These are phyloP conservation scores for Citrus trifoliata DNA, from an alignment of 345 rosid species.

Conservation along the genomic window DNA sequence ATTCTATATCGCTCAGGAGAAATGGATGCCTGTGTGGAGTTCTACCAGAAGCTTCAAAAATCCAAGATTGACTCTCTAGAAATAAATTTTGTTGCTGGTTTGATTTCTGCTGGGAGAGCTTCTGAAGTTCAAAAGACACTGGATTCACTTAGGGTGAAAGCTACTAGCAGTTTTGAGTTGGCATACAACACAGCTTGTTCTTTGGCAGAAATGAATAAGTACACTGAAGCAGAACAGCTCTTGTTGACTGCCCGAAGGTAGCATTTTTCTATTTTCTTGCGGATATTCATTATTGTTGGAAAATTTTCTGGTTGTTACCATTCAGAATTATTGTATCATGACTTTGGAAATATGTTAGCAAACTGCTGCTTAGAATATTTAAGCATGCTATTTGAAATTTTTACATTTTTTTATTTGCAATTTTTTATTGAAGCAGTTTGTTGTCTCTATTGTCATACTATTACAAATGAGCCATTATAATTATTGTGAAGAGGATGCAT, in stretches of 20 bases:
- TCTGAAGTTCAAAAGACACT: constrained; percentile 68
- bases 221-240: constrained; percentile 80
- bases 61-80: constrained; percentile 58
- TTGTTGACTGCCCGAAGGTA: constrained; percentile 82
- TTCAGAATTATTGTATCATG: not conserved
- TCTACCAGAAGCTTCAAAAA: constrained; percentile 58
- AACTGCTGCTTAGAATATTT: not conserved
- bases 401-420: too few species aligned
- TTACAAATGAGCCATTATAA: not conserved
- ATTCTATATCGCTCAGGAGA: constrained; percentile 77
- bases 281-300: not conserved
- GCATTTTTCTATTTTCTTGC: constrained; percentile 14
- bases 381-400: not conserved
- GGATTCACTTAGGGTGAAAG: constrained; percentile 63
- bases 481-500: not conserved
- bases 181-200: constrained; percentile 89
- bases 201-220: constrained; percentile 60
- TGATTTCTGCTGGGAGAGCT: constrained; percentile 72
- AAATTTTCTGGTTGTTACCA: not conserved
- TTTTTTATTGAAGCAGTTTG: not conserved
- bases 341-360: not conserved
- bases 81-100: constrained; percentile 65
- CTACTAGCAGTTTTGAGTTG: constrained; percentile 75
- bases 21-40: constrained; percentile 64
- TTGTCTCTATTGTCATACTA: not conserved